Evolutionary conservation across 2,329 filamentous ascomycete genomes (phyloP), one percentile per base, ranked within the genome.

Genomic region (Apiospora hydei): DNA sequence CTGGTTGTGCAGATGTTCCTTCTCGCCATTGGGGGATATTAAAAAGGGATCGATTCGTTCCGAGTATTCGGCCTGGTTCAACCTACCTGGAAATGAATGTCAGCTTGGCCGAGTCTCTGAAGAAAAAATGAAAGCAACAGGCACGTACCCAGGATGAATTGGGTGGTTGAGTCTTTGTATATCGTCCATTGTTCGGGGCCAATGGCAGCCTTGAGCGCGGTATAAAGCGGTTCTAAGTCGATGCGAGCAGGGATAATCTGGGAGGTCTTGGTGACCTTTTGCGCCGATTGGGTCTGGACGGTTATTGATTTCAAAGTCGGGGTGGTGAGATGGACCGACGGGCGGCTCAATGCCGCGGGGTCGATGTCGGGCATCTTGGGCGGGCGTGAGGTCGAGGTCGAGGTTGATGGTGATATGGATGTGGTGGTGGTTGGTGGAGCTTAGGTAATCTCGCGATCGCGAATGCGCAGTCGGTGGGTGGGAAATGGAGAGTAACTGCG

Each of bases 301-400:
- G 86, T 86, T 76, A 91, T 86, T 69, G 88, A 84, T 79, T 91
- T 91, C 64, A 92, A 81, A 53, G 89, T 84, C 73, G 90, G 89
- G 6, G 90, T 91, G 66, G 88, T 85, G 71, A 90, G 85, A 81
- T 83, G 87, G 80, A 87, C 81, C 67, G 89, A 83, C 74, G 89
- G 88, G 78, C 90, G 89, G 85, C 89, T 91, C 78, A 92, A 82
- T 75, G 90, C 90, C 84, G 90, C 89, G 78, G 90, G 90, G 85
- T 92, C 90, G 83, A 92, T 92, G 83, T 92, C 90, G 78, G 90
- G 90, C 90, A 92, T 92, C 76, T 75, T 80, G 78, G 74, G 69
- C 57, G 57, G n/a, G 18, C 14, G 34, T 43, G 51, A 34, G 41
- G 71, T 51, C 64, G 69, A 34, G 41, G 71, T 51, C 51, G 69